These are phyloP conservation scores for Raffaelea arxii DNA, from an alignment of 2,329 filamentous ascomycete genomes.

Conservation along the genomic window DNA sequence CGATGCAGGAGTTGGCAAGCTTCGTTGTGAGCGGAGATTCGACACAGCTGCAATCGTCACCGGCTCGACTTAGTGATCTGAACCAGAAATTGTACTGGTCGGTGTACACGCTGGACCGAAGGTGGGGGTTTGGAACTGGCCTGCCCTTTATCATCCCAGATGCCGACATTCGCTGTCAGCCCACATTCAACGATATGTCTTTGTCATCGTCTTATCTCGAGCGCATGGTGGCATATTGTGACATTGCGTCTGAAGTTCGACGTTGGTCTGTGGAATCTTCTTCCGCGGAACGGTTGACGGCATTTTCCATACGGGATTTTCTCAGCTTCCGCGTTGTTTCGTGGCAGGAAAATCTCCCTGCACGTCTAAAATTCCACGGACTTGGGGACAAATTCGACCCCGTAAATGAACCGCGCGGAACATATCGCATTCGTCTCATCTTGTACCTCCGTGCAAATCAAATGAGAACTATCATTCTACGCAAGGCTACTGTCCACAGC, in stretches of 20 bases:
- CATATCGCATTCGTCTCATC: background rate
- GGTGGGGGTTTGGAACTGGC: conserved; percentile 8
- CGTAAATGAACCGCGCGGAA: background rate
- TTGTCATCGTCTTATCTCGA: background rate
- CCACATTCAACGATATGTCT: background rate
- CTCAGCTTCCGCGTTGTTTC: background rate
- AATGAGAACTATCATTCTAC: conserved; percentile 1
- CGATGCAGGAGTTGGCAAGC: conserved; percentile 1
- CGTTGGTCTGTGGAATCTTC: background rate
- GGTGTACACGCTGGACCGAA: conserved; percentile 4
- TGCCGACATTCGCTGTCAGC: background rate
- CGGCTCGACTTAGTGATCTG: too few species aligned
- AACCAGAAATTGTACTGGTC: conserved; percentile 2
- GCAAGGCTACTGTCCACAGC: background rate
- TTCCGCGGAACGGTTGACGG: background rate
- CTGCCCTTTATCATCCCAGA: conserved; percentile 5
- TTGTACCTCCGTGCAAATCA: conserved; percentile 3
- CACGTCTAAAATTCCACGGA: background rate
- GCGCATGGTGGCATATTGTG: conserved; percentile 1
- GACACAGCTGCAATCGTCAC: background rate
- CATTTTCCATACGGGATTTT: background rate
- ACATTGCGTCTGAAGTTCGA: conserved; percentile 1
- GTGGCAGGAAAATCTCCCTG: background rate
- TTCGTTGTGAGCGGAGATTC: background rate
- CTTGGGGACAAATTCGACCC: background rate